These are phyloP conservation scores for Crotalaria pallida DNA, from an alignment of 306 rosid genomes.

Conservation along the genomic window DNA sequence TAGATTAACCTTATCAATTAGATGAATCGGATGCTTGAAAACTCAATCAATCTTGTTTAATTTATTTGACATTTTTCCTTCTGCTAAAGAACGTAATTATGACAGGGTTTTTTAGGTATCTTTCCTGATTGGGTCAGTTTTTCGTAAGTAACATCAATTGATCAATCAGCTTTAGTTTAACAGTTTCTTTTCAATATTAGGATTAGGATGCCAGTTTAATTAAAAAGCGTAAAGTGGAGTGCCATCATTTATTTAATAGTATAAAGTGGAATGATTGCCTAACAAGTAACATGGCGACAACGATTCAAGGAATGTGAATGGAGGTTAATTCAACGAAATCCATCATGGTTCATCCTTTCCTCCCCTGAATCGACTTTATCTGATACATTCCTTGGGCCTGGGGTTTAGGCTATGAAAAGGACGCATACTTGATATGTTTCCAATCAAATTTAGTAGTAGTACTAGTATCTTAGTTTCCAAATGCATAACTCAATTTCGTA, in stretches of 20 bases:
- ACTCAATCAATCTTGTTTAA: too few relatives aligned
- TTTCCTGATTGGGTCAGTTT: background rate
- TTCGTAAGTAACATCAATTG: background rate
- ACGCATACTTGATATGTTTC: background rate
- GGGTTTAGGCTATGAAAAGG: background rate
- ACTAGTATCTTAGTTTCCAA: background rate
- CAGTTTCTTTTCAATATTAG: too few relatives aligned
- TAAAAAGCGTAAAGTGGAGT: too few relatives aligned
- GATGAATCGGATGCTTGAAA: too few relatives aligned
- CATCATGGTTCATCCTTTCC: background rate
- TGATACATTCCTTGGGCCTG: background rate
- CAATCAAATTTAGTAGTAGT: too few relatives aligned
- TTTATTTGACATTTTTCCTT: too few relatives aligned
- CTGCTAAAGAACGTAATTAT: too few relatives aligned
- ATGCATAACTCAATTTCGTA: background rate
- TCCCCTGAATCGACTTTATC: background rate
- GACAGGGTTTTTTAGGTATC: background rate
- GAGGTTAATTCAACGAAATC: background rate
- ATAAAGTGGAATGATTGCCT: background rate
- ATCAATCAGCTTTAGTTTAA: too few relatives aligned
- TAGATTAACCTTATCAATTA: too few relatives aligned
- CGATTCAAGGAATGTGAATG: background rate
- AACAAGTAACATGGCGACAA: background rate
- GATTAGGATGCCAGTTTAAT: too few relatives aligned
- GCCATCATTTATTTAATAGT: too few relatives aligned